phyloP scores from a whole-genome alignment of 2,329 filamentous ascomycete genomes.

The Neopestalotiopsis sp. region DNA sequence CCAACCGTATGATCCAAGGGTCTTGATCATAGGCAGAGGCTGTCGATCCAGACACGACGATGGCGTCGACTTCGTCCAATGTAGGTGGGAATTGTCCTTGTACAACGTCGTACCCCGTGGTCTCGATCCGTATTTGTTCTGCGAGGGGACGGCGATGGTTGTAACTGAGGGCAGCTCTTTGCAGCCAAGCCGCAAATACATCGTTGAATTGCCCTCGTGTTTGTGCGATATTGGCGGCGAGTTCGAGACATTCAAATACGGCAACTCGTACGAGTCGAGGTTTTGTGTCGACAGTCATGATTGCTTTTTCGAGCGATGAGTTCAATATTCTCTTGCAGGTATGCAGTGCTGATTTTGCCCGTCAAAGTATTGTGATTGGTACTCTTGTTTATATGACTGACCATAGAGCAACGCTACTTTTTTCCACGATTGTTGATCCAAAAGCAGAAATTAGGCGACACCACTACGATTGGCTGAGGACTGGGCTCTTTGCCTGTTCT shows the following conservation, averaged over 20 bases:
- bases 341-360: background rate
- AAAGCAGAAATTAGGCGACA: background rate
- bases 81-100: background rate
- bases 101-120: background rate
- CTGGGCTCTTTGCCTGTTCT: background rate
- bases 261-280: background rate
- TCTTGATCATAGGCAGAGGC: background rate
- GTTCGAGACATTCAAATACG: background rate
- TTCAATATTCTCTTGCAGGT: background rate
- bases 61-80: background rate
- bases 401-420: background rate
- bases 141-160: background rate
- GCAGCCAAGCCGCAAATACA: background rate
- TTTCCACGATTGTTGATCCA: background rate
- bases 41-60: background rate
- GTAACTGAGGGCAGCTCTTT: background rate
- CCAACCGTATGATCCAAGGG: background rate
- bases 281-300: background rate
- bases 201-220: background rate
- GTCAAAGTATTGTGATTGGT: background rate
- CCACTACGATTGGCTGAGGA: background rate
- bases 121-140: background rate
- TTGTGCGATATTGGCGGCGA: background rate
- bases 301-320: background rate
- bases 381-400: background rate